Base-by-base conservation (phyloP, 1,284 basidiomycete species). In the Mrakiaceae sp. region DNA sequence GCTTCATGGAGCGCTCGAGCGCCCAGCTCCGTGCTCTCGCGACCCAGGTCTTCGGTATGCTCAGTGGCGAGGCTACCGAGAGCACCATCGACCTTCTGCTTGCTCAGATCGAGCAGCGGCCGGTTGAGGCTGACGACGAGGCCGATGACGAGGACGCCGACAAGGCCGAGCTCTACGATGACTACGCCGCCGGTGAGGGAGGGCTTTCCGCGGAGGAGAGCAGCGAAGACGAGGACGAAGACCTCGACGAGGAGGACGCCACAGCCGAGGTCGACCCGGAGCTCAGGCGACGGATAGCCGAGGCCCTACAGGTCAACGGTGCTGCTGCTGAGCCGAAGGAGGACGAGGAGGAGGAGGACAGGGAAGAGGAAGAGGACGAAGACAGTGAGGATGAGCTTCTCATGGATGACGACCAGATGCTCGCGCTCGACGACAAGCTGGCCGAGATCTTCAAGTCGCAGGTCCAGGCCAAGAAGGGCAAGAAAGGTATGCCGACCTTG, bases 351-450 rank as follows among this genome's bases (percentile, higher is more conserved):
- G 69, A 48, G 81, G 78, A 3, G 3, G 79, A 81, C 44, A 79
- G 75, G 12, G 78, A 77, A 46, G 74, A 75, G 53, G 74, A 76
- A 52, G 78, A 78, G 1, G 27, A 27, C 27, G 27, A 27, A 27
- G 77, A 74, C 43, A 70, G 67, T 8, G 72, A 72, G 39, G 71
- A 70, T 40, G 79, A 79, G 54, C 87, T 88, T 55, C 78, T 86
- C 42, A 87, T 93, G 85, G 88, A 94, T 72, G 95, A 98, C 72
- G 94, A 98, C 56, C 90, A 97, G 78, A 98, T 98, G 95, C 85
- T 97, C 81, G 87, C 88, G 58, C 83, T 98, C 54, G 95, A 98
- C 73, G 89, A 90, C 67, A 90, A 96, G 72, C 83, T 98, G 5
- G 90, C 90, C 5, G 84, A 87, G 66, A 87, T 94, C 50, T 97